Evolutionary conservation across 2,329 filamentous ascomycete genomes (phyloP), one percentile per base, ranked within the genome.

Genomic region (Aspergillus pseudotamarii): DNA sequence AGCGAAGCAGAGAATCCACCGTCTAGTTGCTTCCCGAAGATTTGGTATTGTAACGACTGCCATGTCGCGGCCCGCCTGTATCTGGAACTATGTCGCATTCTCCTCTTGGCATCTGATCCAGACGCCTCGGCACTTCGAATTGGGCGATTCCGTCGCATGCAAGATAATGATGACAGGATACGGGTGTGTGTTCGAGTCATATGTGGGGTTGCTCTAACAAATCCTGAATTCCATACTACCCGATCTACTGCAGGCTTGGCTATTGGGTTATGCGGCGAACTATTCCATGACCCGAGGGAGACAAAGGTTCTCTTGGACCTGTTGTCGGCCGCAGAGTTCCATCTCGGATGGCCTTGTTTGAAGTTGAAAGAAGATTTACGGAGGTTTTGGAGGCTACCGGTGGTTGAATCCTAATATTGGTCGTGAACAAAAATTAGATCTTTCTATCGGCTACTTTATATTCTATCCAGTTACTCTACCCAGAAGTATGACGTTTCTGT

Each of bases 261-360:
- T 6, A 57, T 61, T 14, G 51, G 50, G 10, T n/a, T 61, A 26
- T 56, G 59, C 32, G 59, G 59, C 11, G 59, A 61, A 30, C 41
- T 61, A 26, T 61, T 61, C 21, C 21, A 56, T 38, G 41, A 61
- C 10, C 51, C 51, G 21, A 36, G n/a, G 1, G 59, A 61, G 16
- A 61, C 59, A 6, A 45, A 21, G 26, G 41, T 57, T 8, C 32
- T 61, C 28, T 21, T 61, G 23, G n/a, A 36, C 0, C 4, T 61
- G 53, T 23, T 61, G 9, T 36, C 59, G 1, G 53, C 46, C 1
- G 59, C 59, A 16, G 59, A 61, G 21, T 50, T 50, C 2, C 53
- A 61, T 43, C 41, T 61, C 10, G 59, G 59, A 2, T 61, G 59
- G 54, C 59, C 53, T 23, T 61, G 53, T 26, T 36, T 61, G 54